Base-by-base conservation (phyloP, 2,329 filamentous ascomycete genomes). In the Herpotrichia juniperi region DNA sequence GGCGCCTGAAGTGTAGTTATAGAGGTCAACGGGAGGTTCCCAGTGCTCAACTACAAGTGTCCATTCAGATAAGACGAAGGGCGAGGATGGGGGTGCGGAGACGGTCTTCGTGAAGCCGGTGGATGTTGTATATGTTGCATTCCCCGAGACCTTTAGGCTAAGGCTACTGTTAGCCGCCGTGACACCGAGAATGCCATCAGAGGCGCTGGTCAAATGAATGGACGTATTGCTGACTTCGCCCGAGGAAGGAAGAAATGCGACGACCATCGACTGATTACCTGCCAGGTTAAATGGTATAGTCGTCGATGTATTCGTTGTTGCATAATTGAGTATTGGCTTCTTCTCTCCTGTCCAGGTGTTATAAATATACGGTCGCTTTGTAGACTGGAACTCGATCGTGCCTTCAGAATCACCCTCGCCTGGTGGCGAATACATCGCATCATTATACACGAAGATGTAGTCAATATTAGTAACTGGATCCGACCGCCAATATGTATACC, bases 271-370 rank as follows among this genome's bases (percentile, higher is more conserved):
- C 60, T 81, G 72, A 49, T 78, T 77, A 1, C 64, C 72, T 9
- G 69, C 71, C 2, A 81, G 58, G 1, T 46, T 51, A 19, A 80
- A 54, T 2, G 69, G 66, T 16, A 79, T 73, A 1, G 58, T 51
- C 0, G 50, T 58, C 1, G 53, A 61, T 1, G 58, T 48, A 3
- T 53, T 62, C 5, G 65, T 61, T 10, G 11, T 47, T n/a, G 63
- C 62, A 51, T 77, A 78, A 2, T 62, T 55, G 1, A 67, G 31
- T 21, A 78, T 56, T 0, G 71, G 71, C 2, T 44, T 66, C 24
- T 64, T 48, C 10, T 64, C 60, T 10, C 78, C 79, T 1, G 76
- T 77, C 76, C 77, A 81, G 4, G 76, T 74, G 58, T 81, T 67
- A 45, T 74, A 74, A 30, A 64, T 25, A 53, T 73, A 76, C 2